Percentiles rank a stretch among this genome's conserved stretches.
Evolutionary conservation across 805 yeast species (phyloP).

Genomic region (Metschnikowia anglica): DNA sequence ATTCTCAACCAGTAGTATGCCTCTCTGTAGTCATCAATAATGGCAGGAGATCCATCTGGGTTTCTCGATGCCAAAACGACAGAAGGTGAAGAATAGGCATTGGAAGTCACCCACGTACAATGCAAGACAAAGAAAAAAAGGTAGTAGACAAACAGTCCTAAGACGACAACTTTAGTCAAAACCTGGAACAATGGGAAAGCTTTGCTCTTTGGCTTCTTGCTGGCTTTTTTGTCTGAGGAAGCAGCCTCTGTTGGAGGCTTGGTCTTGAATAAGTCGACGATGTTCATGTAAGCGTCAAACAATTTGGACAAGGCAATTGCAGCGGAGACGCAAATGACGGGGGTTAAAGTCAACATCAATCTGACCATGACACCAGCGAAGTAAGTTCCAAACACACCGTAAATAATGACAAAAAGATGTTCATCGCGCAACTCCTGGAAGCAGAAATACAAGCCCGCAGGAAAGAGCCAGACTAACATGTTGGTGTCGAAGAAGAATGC

Average conservation of each 20-base stretch:
- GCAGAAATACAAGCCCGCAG: conserved; percentile 90
- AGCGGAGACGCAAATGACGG: conserved; percentile 89
- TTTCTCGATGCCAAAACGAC: conserved; percentile 84
- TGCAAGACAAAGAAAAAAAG: conserved; percentile 82
- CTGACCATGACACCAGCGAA: conserved; percentile 99
- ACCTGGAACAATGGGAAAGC: conserved; percentile 33
- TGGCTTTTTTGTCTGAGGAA: neutral
- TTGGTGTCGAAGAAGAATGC: conserved; percentile 93
- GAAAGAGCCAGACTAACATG: conserved; percentile 95
- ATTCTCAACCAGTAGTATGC: conserved; percentile 98
- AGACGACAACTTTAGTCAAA: conserved; percentile 60
- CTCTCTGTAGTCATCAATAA: conserved; percentile 97
- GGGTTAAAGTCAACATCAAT: conserved; percentile 94
- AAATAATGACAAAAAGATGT: conserved; percentile 88
- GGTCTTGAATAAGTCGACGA: conserved; percentile 41
- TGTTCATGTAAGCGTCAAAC: conserved; percentile 76
- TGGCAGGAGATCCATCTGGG: conserved; percentile 79
- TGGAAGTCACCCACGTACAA: conserved; percentile 96
- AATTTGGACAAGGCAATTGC: conserved; percentile 85
- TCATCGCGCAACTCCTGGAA: conserved; percentile 89
- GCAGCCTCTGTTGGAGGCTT: neutral
- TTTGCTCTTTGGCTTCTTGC: conserved; percentile 12
- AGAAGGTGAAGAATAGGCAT: conserved; percentile 96
- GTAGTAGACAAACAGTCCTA: conserved; percentile 69
- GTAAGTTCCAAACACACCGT: conserved; percentile 90